Evolutionary conservation across 805 yeast species (phyloP).

Genomic region (Candida methanosorbosa): DNA sequence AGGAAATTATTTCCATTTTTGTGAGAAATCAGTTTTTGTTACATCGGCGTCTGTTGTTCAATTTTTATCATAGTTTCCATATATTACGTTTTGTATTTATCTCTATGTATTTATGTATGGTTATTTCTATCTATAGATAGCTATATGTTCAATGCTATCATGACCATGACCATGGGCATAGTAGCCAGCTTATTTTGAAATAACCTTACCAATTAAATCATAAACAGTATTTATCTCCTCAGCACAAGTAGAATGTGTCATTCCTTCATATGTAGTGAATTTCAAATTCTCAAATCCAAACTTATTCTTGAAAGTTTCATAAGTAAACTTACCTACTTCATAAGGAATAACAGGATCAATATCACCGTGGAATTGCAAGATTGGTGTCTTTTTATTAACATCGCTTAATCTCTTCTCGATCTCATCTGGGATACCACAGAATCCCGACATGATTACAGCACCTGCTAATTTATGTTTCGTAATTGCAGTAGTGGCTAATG

Average conservation of each 20-base stretch:
- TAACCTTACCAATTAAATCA: neutral
- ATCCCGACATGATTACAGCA: constrained; percentile 63
- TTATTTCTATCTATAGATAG: too few relatives aligned
- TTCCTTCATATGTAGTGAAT: constrained; percentile 44
- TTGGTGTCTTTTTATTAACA: constrained; percentile 49
- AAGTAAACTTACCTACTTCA: constrained; percentile 26
- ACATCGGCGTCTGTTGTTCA: too few relatives aligned
- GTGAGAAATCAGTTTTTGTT: too few relatives aligned
- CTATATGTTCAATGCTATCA: too few relatives aligned
- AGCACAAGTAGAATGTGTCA: constrained; percentile 56
- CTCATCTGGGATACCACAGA: constrained; percentile 30
- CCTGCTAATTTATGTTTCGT: constrained; percentile 62
- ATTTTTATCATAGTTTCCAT: too few relatives aligned
- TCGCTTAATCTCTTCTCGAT: constrained; percentile 11
- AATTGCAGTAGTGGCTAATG: constrained; percentile 44
- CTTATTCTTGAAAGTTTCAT: constrained; percentile 30
- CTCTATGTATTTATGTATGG: too few relatives aligned
- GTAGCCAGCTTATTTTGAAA: too few relatives aligned
- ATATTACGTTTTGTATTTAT: too few relatives aligned
- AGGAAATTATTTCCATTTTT: too few relatives aligned
- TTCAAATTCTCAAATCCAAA: constrained; percentile 30
- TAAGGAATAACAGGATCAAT: constrained; percentile 51
- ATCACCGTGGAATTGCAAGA: constrained; percentile 78
- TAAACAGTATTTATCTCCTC: constrained; percentile 37
- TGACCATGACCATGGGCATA: too few relatives aligned